Base-by-base conservation (phyloP, 768 basidiomycete species). In the Favolaschia claudopus region DNA sequence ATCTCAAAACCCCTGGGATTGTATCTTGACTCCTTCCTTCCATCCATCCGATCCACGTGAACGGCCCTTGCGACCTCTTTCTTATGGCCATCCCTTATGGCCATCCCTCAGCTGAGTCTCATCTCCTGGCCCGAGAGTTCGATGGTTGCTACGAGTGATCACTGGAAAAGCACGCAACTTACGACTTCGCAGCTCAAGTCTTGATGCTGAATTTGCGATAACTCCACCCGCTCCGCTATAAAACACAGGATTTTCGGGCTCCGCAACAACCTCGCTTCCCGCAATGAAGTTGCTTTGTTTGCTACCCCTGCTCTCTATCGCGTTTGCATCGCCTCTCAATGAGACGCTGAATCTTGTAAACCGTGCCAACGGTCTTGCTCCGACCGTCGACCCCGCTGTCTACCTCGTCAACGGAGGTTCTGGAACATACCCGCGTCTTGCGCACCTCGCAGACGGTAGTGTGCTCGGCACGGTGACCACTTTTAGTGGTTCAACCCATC, bases 361-460 rank as follows among this genome's bases (percentile, higher is more conserved):
- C 32, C 61, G 61, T 1, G 61, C 61, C 32, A 62, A 62, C 34
- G 51, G 51, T 31, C 48, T 65, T 14, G 31, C 28, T 2, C 58
- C 65, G 4, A 52, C 49, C 19, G 62, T 66, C 24, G 34, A 43
- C 58, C 4, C 54, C 22, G 28, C 58, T 19, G 31, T 31, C 19
- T 27, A 37, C 15, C 17, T 52, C 19, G 8, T 34, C 33, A 27
- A 42, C 28, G 27, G 14, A 40, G 58, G 40, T 34, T 43, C 52
- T 28, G 62, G 62, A 5, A 56, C 65, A 1, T 66, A 66, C 43
- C 65, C 65, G 28, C 65, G 65, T 17, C 38, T 60, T 1, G 37
- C 65, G 36, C 47, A 48, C 14, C 54, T 66, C 19, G 51, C 60
- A 9, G 62, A 66, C 20, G 62, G 62, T 27, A 60, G 58, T 25